These are phyloP conservation scores for Mucor indicus DNA, from an alignment of 371 early-diverging fungal species.

Conservation along the genomic window DNA sequence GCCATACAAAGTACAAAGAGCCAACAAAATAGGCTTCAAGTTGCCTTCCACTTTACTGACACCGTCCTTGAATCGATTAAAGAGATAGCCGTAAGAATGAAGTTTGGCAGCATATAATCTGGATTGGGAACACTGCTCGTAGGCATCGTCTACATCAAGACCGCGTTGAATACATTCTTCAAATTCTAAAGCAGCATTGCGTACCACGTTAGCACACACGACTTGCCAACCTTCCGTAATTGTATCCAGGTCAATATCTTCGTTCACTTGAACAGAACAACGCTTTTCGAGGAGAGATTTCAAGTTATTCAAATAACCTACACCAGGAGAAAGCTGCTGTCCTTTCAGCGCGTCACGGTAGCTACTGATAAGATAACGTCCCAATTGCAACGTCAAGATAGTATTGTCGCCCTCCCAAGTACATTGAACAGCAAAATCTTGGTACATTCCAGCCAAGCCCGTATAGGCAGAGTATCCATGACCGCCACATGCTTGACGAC, in stretches of 20 bases:
- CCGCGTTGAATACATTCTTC: constrained; percentile 67
- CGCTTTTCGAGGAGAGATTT: constrained; percentile 46
- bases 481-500: constrained; percentile 88
- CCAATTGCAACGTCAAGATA: constrained; percentile 85
- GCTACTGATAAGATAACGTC: constrained; percentile 82
- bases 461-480: constrained; percentile 93
- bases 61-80: constrained; percentile 82
- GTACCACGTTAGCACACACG: constrained; percentile 80
- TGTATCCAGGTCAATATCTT: constrained; percentile 55
- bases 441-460: constrained; percentile 81
- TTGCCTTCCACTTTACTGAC: constrained; percentile 53
- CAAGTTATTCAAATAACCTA: constrained; percentile 73
- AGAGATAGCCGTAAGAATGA: constrained; percentile 83
- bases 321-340: constrained; percentile 74
- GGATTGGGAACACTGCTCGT: constrained; percentile 81
- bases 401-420: constrained; percentile 95
- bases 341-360: constrained; percentile 78
- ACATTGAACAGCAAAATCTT: constrained; percentile 92
- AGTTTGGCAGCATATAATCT: constrained; percentile 85
- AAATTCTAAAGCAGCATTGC: constrained; percentile 80
- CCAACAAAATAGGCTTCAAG: constrained; percentile 50
- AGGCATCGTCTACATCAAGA: constrained; percentile 72
- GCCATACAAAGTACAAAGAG: constrained; percentile 79
- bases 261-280: constrained; percentile 50
- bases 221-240: constrained; percentile 82